phyloP scores from a whole-genome alignment of 257 asterid species.

The Solanum medicagineum region DNA sequence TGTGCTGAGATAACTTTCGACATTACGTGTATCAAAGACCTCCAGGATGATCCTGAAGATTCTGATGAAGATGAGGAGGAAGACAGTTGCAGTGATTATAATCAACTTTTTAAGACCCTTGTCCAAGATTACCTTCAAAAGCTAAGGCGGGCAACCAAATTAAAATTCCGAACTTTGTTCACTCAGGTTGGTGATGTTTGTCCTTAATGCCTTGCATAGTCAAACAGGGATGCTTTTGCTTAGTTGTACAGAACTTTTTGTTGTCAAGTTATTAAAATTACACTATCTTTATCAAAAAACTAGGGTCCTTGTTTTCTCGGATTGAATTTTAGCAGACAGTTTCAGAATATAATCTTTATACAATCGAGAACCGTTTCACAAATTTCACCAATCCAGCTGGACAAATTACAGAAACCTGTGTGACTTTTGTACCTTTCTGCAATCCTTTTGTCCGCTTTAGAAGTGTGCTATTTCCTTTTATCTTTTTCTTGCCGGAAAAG shows the following conservation, averaged over 20 bases:
- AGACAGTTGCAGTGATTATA: background rate
- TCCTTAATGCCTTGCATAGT: background rate
- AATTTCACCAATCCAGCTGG: background rate
- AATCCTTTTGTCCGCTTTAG: background rate
- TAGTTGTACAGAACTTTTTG: background rate
- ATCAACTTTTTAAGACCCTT: background rate
- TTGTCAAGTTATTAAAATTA: background rate
- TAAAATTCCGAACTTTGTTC: background rate
- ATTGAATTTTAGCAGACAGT: background rate
- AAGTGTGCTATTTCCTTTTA: background rate
- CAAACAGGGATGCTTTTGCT: background rate
- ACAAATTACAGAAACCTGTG: background rate
- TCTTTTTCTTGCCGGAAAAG: too few species aligned
- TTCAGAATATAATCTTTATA: background rate
- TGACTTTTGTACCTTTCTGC: background rate
- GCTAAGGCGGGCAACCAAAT: background rate
- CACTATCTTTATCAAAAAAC: background rate
- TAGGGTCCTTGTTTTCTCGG: background rate
- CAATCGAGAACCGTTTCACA: background rate
- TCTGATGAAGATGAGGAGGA: background rate
- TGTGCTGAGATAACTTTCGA: background rate
- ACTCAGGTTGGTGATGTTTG: background rate
- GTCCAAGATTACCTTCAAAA: background rate
- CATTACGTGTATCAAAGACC: background rate
- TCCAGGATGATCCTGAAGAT: background rate